Base-by-base conservation (phyloP, 257 asterid species). In the Eucommia ulmoides region DNA sequence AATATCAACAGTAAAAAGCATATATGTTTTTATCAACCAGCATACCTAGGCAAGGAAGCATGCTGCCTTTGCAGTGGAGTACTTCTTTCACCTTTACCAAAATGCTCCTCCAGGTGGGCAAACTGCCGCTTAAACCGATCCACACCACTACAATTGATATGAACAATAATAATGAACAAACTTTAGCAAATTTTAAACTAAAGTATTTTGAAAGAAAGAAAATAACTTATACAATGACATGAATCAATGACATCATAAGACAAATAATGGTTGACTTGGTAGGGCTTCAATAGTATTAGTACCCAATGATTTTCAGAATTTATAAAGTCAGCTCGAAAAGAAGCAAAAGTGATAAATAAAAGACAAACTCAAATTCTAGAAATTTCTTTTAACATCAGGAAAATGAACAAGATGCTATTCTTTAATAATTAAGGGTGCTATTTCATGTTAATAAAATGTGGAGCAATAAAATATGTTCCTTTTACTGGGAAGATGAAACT, bases 121-220 rank as follows among this genome's bases (percentile, higher is more conserved):
- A 42, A 42, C 15, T 42, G 48, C 10, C 48, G 19, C 20, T 42
- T 42, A 21, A 42, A 42, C 20, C 48, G 91, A 71, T 85, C 97
- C 62, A 88, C 88, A 8, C 97, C 97, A 59, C 97, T 88, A 66
- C 7, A 58, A 59, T 54, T 51, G 54, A 66, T 19, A 69, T 20
- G 41, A 53, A 50, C 35, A 45, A 50, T 10, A 41, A 52, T 0
- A 33, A 29, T 29, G 8, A 55, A 29, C 12, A 12, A 29, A 29
- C n/a, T n/a, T n/a, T n/a, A n/a, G n/a, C n/a, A n/a, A n/a, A n/a
- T n/a, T n/a, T n/a, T n/a, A n/a, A n/a, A n/a, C n/a, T n/a, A n/a
- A n/a, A n/a, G n/a, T n/a, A n/a, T n/a, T n/a, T n/a, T n/a, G n/a
- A n/a, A n/a, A n/a, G n/a, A n/a, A n/a, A n/a, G n/a, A n/a, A n/a